Percentiles rank a stretch among this genome's conserved stretches.
These are phyloP conservation scores for Westerdykella sp. DNA, from an alignment of 2,329 filamentous ascomycete species.

Conservation along the genomic window DNA sequence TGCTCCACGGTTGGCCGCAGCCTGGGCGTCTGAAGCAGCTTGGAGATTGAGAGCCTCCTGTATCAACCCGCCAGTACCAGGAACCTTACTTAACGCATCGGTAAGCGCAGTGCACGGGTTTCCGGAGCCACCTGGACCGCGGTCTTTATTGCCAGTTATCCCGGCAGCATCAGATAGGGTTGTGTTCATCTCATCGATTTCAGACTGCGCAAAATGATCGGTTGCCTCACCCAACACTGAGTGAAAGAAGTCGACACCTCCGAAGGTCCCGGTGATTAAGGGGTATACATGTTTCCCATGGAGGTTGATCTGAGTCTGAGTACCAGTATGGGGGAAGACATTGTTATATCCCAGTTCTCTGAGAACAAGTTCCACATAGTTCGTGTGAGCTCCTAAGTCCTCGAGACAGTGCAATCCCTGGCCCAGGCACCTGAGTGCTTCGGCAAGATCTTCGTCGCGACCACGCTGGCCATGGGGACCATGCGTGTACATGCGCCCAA, in stretches of 20 bases:
- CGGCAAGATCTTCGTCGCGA: conserved; percentile 42
- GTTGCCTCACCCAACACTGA: conserved; percentile 47
- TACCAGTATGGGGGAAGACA: conserved; percentile 50
- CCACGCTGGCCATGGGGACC: conserved; percentile 38
- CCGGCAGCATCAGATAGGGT: conserved; percentile 38
- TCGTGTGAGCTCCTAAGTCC: conserved; percentile 51
- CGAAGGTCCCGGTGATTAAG: conserved; percentile 51
- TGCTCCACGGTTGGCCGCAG: conserved; percentile 41
- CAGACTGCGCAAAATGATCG: conserved; percentile 45
- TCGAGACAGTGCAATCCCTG: conserved; percentile 50
- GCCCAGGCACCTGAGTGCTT: conserved; percentile 47
- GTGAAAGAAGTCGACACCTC: conserved; percentile 47
- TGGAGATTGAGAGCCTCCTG: conserved; percentile 44
- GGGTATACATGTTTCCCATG: conserved; percentile 46
- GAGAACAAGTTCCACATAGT: conserved; percentile 50
- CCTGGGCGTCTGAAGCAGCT: conserved; percentile 44
- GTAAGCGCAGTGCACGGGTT: conserved; percentile 48
- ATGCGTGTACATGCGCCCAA: conserved; percentile 43
- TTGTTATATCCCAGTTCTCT: conserved; percentile 46
- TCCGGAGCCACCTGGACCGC: conserved; percentile 27
- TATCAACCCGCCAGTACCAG: conserved; percentile 47
- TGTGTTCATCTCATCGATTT: conserved; percentile 44
- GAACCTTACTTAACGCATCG: conserved; percentile 68
- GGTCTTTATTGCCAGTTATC: conserved; percentile 20
- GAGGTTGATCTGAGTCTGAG: conserved; percentile 41